Conservation (phyloP, 73 alveolate genomes). For the Uronychia binucleata region DNA sequence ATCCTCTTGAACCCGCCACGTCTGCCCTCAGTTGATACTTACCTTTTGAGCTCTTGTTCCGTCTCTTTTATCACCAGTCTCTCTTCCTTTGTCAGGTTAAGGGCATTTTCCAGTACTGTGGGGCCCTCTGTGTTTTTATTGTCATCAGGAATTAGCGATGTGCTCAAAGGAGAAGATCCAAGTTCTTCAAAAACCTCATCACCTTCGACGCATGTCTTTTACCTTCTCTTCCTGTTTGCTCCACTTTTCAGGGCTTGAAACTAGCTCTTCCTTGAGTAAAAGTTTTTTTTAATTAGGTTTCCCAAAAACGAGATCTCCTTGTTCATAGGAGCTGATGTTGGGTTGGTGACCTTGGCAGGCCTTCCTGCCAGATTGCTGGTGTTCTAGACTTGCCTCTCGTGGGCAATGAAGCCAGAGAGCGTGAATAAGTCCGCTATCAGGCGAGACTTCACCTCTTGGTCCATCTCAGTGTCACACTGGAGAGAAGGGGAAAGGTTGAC, state of each 20-base stretch:
- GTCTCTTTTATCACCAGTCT: slow-evolving; percentile 66
- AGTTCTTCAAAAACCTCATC: neutral
- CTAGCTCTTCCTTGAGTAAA: neutral
- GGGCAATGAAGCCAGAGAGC: slow-evolving; percentile 80
- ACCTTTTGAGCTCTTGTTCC: slow-evolving; percentile 62
- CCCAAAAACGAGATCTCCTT: neutral
- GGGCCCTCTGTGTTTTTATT: no score
- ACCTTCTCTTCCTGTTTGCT: neutral
- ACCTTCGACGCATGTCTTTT: neutral
- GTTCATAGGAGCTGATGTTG: neutral
- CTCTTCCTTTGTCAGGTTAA: slow-evolving; percentile 24
- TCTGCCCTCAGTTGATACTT: neutral
- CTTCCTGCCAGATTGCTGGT: neutral
- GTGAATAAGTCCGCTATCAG: slow-evolving; percentile 86
- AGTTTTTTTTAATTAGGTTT: neutral
- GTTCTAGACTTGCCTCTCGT: slow-evolving; percentile 27
- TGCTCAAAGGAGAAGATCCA: neutral
- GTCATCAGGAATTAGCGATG: no score
- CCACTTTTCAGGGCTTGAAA: neutral
- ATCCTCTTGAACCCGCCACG: slow-evolving; percentile 73
- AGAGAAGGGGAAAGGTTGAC: slow-evolving; percentile 81
- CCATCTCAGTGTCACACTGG: slow-evolving; percentile 65
- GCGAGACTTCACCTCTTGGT: slow-evolving; percentile 81
- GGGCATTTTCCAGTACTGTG: no score
- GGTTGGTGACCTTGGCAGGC: neutral